Percentiles rank a stretch among this genome's conserved stretches.
phyloP scores from a whole-genome alignment of 768 basidiomycete species.

The Trametes elegans region DNA sequence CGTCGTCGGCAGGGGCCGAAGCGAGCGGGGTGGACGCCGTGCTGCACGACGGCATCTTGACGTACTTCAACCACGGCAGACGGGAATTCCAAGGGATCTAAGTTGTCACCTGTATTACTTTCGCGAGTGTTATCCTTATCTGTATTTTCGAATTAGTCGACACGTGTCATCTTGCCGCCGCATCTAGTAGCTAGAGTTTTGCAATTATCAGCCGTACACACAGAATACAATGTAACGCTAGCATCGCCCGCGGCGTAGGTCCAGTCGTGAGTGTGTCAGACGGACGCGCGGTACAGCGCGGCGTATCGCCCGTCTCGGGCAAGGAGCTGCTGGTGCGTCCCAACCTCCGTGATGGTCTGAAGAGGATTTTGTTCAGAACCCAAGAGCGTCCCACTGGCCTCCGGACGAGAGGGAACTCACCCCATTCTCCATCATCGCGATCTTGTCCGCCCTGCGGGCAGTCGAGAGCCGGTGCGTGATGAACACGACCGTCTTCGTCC shows the following conservation, averaged over 20 bases:
- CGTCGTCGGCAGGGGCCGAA: constrained; percentile 36
- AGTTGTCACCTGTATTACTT: constrained; percentile 8
- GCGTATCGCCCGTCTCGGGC: constrained; percentile 61
- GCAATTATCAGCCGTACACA: not conserved
- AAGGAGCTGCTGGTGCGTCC: constrained; percentile 68
- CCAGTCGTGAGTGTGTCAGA: constrained; percentile 34
- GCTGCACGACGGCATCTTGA: constrained; percentile 59
- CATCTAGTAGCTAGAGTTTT: constrained; percentile 2
- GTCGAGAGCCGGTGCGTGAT: constrained; percentile 83
- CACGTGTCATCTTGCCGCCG: not conserved
- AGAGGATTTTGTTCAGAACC: no score
- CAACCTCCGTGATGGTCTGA: constrained; percentile 75
- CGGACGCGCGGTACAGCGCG: constrained; percentile 65
- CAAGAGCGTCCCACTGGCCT: no score
- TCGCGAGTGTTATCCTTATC: constrained; percentile 13
- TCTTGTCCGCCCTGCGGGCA: constrained; percentile 80
- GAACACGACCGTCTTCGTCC: constrained; percentile 72
- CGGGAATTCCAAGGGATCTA: constrained; percentile 27
- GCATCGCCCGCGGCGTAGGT: not conserved
- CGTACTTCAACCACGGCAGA: constrained; percentile 63
- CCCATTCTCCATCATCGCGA: constrained; percentile 84
- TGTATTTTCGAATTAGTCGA: constrained; percentile 15
- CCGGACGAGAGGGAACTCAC: constrained; percentile 39
- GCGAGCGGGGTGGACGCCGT: constrained; percentile 66
- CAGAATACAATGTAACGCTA: not conserved